A percentile compares a stretch with the other conserved stretches of the same genome.
Evolutionary conservation across 2,329 filamentous ascomycete genomes (phyloP).

Genomic region (Botrytis sinoallii): DNA sequence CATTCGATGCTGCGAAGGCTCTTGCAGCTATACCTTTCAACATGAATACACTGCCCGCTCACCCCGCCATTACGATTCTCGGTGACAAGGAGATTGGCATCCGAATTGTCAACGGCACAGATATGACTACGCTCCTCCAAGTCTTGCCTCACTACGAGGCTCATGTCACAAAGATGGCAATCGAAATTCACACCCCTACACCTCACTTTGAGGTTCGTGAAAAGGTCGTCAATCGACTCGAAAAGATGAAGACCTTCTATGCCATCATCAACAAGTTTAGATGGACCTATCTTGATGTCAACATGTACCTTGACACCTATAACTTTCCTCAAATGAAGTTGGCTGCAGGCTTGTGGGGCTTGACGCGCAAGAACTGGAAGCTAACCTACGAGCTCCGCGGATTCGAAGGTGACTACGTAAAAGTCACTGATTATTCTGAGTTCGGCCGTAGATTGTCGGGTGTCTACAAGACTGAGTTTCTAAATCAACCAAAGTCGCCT

Average conservation of each 20-base stretch:
- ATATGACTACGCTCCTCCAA: background rate
- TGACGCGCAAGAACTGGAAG: background rate
- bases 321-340: background rate
- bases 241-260: background rate
- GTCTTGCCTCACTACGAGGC: background rate
- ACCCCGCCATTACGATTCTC: background rate
- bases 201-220: background rate
- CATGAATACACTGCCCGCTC: background rate
- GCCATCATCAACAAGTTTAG: background rate
- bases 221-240: background rate
- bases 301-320: background rate
- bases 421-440: background rate
- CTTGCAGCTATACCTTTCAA: background rate
- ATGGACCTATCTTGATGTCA: background rate
- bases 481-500: background rate
- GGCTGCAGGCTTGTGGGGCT: background rate
- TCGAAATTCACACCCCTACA: background rate
- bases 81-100: background rate
- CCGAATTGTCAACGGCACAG: background rate
- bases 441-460: background rate
- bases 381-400: background rate
- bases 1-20: background rate
- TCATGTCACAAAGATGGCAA: background rate
- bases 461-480: background rate
- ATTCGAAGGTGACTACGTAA: background rate